phyloP scores from a whole-genome alignment of 805 yeast genomes.

The Spencermartinsiella europaea region DNA sequence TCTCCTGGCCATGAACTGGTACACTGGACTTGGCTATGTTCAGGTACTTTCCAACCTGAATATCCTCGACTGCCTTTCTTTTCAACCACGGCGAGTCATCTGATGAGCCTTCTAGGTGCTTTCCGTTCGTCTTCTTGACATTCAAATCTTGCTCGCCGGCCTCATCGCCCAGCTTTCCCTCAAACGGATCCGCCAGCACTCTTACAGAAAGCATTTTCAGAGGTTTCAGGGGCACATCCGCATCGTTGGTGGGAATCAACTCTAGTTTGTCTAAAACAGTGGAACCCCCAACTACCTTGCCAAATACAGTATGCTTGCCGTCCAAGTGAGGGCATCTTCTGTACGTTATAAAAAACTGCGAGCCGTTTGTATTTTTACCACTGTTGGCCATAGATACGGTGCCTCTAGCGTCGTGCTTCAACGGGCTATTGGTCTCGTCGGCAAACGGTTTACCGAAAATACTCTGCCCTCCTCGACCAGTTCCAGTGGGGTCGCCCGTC shows the following conservation, averaged over 20 bases:
- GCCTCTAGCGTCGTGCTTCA: slow-evolving; percentile 74
- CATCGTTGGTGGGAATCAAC: slow-evolving; percentile 41
- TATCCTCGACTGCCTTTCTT: slow-evolving; percentile 5
- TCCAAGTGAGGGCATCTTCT: slow-evolving; percentile 66
- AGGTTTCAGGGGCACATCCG: slow-evolving; percentile 41
- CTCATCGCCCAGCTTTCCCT: slow-evolving; percentile 5
- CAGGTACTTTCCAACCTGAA: slow-evolving; percentile 21
- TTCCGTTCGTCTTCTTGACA: not conserved
- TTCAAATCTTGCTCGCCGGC: not conserved
- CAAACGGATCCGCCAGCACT: slow-evolving; percentile 22
- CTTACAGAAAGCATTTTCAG: slow-evolving; percentile 35
- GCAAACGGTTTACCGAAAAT: slow-evolving; percentile 29
- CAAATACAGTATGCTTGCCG: slow-evolving; percentile 75
- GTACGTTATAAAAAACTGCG: slow-evolving; percentile 84
- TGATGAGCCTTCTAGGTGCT: slow-evolving; percentile 3
- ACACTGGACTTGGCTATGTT: not conserved
- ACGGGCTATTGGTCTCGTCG: slow-evolving; percentile 35
- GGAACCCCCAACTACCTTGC: slow-evolving; percentile 44
- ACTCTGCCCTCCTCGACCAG: slow-evolving; percentile 48
- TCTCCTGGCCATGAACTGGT: slow-evolving; percentile 3
- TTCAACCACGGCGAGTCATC: slow-evolving; percentile 25
- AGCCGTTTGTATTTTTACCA: slow-evolving; percentile 89
- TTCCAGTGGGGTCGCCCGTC: slow-evolving; percentile 34
- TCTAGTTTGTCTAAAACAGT: slow-evolving; percentile 53
- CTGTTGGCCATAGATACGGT: slow-evolving; percentile 87